Percentiles rank a stretch among this genome's conserved stretches.
Conservation (phyloP, 2,329 filamentous ascomycete genomes). For the Allantophomopsis cytisporea region DNA sequence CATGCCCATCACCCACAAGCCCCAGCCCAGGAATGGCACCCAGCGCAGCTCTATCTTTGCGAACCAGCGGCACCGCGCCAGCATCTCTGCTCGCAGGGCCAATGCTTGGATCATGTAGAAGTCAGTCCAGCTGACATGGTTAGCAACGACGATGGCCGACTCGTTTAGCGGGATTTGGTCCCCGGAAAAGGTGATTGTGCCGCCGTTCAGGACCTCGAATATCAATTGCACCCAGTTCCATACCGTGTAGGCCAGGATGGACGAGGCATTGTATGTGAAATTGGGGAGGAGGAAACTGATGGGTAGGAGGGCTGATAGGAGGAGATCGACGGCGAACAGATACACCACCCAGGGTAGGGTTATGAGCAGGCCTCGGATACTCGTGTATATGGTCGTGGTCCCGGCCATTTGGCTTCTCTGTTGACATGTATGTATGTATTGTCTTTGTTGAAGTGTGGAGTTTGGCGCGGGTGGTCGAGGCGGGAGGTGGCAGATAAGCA, state of each 20-base stretch:
- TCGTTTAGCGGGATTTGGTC: constrained; percentile 36
- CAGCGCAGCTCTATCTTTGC: constrained; percentile 43
- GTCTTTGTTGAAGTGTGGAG: background rate
- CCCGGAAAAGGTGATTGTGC: constrained; percentile 36
- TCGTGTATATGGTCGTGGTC: constrained; percentile 13
- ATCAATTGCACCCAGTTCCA: constrained; percentile 44
- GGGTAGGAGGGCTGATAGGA: constrained; percentile 33
- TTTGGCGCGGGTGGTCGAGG: too few species aligned
- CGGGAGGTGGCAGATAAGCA: too few species aligned
- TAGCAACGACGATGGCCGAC: constrained; percentile 44
- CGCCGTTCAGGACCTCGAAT: constrained; percentile 39
- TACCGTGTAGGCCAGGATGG: constrained; percentile 35
- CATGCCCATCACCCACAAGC: constrained; percentile 51
- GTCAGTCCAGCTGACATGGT: constrained; percentile 48
- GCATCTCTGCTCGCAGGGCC: constrained; percentile 39
- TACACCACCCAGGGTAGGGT: constrained; percentile 37
- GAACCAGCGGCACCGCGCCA: constrained; percentile 47
- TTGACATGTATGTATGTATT: too few species aligned
- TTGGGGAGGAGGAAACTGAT: constrained; percentile 32
- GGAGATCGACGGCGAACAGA: constrained; percentile 35
- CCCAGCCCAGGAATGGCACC: constrained; percentile 50
- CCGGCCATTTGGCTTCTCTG: background rate
- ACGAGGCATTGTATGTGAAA: constrained; percentile 38
- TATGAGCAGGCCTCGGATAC: constrained; percentile 28
- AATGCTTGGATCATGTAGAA: constrained; percentile 51